Percentiles rank a stretch among this genome's conserved stretches.
phyloP scores from a whole-genome alignment of 148 eudicot species.

The Chenopodium album region DNA sequence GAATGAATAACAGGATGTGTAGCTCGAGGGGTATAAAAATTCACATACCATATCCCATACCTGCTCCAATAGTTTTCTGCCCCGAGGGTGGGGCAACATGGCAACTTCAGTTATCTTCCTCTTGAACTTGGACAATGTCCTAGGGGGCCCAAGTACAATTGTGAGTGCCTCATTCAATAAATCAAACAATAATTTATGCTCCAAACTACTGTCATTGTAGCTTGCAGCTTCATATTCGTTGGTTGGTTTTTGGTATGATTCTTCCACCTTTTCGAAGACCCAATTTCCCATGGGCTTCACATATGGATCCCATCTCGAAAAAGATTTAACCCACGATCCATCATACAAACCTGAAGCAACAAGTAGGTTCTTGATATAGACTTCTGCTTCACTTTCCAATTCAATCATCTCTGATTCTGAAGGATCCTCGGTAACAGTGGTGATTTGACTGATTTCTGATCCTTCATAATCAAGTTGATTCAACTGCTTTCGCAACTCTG shows the following conservation, averaged over 20 bases:
- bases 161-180: slow-evolving; percentile 70
- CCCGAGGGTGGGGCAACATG: slow-evolving; percentile 38
- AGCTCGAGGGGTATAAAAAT: slow-evolving; percentile 48
- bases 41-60: slow-evolving; percentile 61
- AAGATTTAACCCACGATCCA: slow-evolving; percentile 46
- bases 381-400: slow-evolving; percentile 67
- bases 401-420: slow-evolving; percentile 48
- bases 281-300: slow-evolving; percentile 56
- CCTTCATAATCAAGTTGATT: slow-evolving; percentile 60
- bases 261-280: slow-evolving; percentile 77
- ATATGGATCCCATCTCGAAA: slow-evolving; percentile 69
- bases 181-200: slow-evolving; percentile 71
- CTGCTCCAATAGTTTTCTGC: slow-evolving; percentile 56
- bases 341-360: slow-evolving; percentile 70
- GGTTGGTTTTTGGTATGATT: slow-evolving; percentile 38
- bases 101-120: slow-evolving; percentile 37
- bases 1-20: slow-evolving; percentile 38
- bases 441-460: slow-evolving; percentile 38
- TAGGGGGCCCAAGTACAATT: slow-evolving; percentile 51
- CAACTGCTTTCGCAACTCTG: slow-evolving; percentile 79
- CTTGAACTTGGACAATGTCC: slow-evolving; percentile 47
- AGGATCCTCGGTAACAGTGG: slow-evolving; percentile 48
- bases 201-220: slow-evolving; percentile 30
- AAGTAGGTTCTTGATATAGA: slow-evolving; percentile 70
- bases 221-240: slow-evolving; percentile 33